Percentiles rank a stretch among this genome's conserved stretches.
These are phyloP conservation scores for Cotoneaster glaucophyllus DNA, from an alignment of 306 rosid species.

Conservation along the genomic window DNA sequence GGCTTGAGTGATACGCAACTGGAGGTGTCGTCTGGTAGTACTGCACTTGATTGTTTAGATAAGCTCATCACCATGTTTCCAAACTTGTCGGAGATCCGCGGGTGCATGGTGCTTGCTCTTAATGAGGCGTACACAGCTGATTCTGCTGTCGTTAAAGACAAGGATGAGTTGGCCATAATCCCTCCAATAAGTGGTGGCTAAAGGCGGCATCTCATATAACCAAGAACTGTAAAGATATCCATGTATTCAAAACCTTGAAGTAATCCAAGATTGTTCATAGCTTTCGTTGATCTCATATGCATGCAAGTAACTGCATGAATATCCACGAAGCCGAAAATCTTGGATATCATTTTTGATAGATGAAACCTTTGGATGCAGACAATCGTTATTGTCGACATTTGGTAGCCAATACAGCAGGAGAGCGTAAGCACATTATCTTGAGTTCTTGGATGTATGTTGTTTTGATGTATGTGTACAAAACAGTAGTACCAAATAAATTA, in stretches of 20 bases:
- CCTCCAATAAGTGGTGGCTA: constrained; percentile 91
- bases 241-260: background rate
- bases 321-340: background rate
- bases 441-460: background rate
- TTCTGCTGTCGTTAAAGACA: constrained; percentile 50
- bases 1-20: constrained; percentile 55
- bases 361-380: background rate
- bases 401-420: background rate
- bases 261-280: background rate
- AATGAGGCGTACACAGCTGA: constrained; percentile 71
- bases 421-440: background rate
- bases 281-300: background rate
- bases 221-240: background rate
- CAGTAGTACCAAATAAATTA: background rate
- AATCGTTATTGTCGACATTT: background rate
- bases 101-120: constrained; percentile 75
- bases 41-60: constrained; percentile 60
- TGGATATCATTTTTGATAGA: background rate
- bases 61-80: constrained; percentile 60
- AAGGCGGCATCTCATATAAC: background rate
- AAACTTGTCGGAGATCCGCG: constrained; percentile 56
- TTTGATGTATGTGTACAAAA: background rate
- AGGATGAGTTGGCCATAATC: constrained; percentile 74
- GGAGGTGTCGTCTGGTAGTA: constrained; percentile 71
- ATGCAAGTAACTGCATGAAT: too few relatives aligned